Conservation (phyloP, 1,284 basidiomycete species). For the Marasmius tenuissimus region DNA sequence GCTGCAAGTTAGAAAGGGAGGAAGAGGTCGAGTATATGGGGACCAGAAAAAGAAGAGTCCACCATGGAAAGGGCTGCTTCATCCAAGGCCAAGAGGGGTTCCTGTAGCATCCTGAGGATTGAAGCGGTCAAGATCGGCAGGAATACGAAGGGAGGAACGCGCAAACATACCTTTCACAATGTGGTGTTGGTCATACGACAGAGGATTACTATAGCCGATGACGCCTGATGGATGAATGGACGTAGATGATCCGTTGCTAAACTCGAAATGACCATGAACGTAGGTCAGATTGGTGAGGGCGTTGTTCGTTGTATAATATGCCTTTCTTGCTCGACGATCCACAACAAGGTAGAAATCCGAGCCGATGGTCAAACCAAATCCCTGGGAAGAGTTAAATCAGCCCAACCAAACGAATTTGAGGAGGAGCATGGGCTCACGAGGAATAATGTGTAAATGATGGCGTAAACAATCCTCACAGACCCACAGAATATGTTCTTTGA, state of each 20-base stretch:
- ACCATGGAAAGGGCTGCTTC: conserved; percentile 73
- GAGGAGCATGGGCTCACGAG: conserved; percentile 43
- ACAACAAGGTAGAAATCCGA: conserved; percentile 83
- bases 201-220: conserved; percentile 59
- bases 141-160: not conserved
- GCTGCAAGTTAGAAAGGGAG: conserved; percentile 79
- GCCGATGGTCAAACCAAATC: conserved; percentile 84
- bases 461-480: conserved; percentile 86
- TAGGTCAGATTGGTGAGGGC: conserved; percentile 45
- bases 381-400: conserved; percentile 39
- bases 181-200: conserved; percentile 35
- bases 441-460: conserved; percentile 86
- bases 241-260: conserved; percentile 52
- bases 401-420: conserved; percentile 6
- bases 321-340: conserved; percentile 61
- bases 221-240: conserved; percentile 51
- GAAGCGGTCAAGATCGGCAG: not conserved
- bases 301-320: conserved; percentile 40
- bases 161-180: conserved; percentile 52
- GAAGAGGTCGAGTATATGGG: conserved; percentile 78
- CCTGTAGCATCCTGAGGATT: conserved; percentile 67
- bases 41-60: conserved; percentile 76
- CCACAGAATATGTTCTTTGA: conserved; percentile 83
- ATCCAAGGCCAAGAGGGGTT: conserved; percentile 76
- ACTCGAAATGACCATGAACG: conserved; percentile 62